Evolutionary conservation across 768 basidiomycete genomes (phyloP).

Genomic region (Russula dissimulans): DNA sequence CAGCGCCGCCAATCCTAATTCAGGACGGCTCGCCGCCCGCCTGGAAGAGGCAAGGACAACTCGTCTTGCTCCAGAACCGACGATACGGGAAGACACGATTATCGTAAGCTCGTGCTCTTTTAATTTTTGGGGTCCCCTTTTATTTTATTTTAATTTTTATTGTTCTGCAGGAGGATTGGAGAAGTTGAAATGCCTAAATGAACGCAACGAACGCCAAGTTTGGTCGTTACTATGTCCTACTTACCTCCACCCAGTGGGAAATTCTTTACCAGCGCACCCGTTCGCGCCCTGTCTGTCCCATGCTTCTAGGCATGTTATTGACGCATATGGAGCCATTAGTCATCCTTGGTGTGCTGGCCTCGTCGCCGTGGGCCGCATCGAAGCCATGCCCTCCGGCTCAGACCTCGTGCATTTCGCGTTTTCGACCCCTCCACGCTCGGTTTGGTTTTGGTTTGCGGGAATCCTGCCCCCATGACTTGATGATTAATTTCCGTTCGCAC

Average conservation of each 20-base stretch:
- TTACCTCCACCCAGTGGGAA: slow-evolving; percentile 7
- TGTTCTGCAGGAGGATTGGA: slow-evolving; percentile 36
- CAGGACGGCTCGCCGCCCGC: slow-evolving; percentile 36
- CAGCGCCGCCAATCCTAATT: slow-evolving; percentile 36
- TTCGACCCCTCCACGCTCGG: not conserved
- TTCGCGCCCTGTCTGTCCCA: not conserved
- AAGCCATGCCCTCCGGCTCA: not conserved
- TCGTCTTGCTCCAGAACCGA: slow-evolving; percentile 31
- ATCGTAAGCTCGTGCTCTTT: slow-evolving; percentile 34
- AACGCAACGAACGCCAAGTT: not conserved
- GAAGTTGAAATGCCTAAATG: slow-evolving; percentile 7
- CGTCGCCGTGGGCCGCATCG: not conserved
- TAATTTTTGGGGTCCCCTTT: not conserved
- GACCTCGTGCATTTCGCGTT: slow-evolving; percentile 17
- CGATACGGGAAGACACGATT: slow-evolving; percentile 32
- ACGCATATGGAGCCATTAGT: slow-evolving; percentile 9
- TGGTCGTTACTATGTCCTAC: slow-evolving; percentile 7
- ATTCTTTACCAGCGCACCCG: slow-evolving; percentile 3
- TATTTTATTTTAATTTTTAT: not conserved
- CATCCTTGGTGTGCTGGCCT: slow-evolving; percentile 3
- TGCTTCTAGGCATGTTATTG: slow-evolving; percentile 6
- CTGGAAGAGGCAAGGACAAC: slow-evolving; percentile 33
- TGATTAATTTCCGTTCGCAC: slow-evolving; percentile 7
- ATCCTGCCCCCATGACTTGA: not conserved
- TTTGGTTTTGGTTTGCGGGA: not conserved